Base-by-base conservation (phyloP, 768 basidiomycete genomes). In the Russula lepida region DNA sequence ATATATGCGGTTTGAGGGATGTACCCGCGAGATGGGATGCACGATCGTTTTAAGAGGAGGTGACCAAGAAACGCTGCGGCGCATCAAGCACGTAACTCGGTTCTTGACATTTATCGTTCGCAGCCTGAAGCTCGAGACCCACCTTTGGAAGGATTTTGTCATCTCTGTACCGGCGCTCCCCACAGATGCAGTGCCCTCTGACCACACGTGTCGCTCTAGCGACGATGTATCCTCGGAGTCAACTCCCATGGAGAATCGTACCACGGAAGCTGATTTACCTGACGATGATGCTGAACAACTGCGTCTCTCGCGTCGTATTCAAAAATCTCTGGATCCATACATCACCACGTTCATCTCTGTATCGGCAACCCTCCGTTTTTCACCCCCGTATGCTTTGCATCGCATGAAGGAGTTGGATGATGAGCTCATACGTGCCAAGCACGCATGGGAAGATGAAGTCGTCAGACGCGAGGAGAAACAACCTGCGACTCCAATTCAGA, bases 1-100 rank as follows among this genome's bases (percentile, higher is more conserved):
- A 0, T 89, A 92, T 69, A 94, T 99, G 92, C 87, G 97, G 1
- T 98, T 99, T 68, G 97, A 99, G 73, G 95, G 95, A 2, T 97
- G 95, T 68, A 88, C 83, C 69, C 82, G 83, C 53, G 92, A 97
- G 64, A 88, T 92, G 81, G 95, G 95, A 0, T 98, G 94, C 66
- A 98, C 97, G 2, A 87, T 99, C 66, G 79, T 98, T 41, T 73
- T 99, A 49, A 82, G 97, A 46, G 97, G 97, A 11, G 94, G 84
- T 4, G 83, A 95, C 68, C 79, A 87, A 58, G 86, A 88, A 41
- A 90, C 84, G 0, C 75, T 99, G 57, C 80, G 81, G 54, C 86
- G 86, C 56, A 81, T 98, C 70, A 99, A 99, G 78, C 88, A 88
- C 69, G 89, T 98, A 55, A 91, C 93, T 15, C 80, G 92, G 30